These are phyloP conservation scores for Martensiomyces pterosporus DNA, from an alignment of 192 early-diverging fungal species.

Conservation along the genomic window DNA sequence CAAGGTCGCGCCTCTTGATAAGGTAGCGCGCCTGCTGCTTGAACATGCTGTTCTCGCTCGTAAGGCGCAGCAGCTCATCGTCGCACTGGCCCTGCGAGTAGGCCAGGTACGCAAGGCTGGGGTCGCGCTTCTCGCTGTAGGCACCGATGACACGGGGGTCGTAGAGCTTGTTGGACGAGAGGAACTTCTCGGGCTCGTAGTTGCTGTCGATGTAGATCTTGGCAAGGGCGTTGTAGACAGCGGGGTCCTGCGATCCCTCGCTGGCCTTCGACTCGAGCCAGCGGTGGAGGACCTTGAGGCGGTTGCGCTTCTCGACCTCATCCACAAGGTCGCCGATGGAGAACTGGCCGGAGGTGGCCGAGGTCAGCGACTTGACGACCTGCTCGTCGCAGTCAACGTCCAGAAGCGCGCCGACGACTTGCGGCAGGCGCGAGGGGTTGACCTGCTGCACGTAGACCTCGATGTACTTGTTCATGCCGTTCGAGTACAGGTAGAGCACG, in stretches of 20 bases:
- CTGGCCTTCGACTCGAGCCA: conserved; percentile 89
- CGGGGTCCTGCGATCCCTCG: conserved; percentile 83
- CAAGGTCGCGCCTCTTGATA: conserved; percentile 79
- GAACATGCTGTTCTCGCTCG: conserved; percentile 98
- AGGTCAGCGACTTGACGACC: conserved; percentile 83
- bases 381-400: conserved; percentile 98
- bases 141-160: conserved; percentile 90
- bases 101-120: conserved; percentile 89
- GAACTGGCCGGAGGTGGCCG: conserved; percentile 77
- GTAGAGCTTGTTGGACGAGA: conserved; percentile 72
- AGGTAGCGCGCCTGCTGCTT: conserved; percentile 98
- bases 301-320: conserved; percentile 94
- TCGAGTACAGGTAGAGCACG: conserved; percentile 93
- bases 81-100: conserved; percentile 96
- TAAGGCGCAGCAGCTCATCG: conserved; percentile 88
- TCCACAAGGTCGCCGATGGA: conserved; percentile 83
- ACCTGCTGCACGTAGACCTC: conserved; percentile 99
- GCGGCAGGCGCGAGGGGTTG: conserved; percentile 88
- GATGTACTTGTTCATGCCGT: conserved; percentile 91
- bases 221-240: conserved; percentile 95
- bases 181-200: conserved; percentile 95
- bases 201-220: conserved; percentile 99
- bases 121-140: conserved; percentile 99
- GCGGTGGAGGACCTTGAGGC: conserved; percentile 90
- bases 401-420: conserved; percentile 93